Conservation (phyloP, 192 early-diverging fungal species). For the Rhizophagus clarus region DNA sequence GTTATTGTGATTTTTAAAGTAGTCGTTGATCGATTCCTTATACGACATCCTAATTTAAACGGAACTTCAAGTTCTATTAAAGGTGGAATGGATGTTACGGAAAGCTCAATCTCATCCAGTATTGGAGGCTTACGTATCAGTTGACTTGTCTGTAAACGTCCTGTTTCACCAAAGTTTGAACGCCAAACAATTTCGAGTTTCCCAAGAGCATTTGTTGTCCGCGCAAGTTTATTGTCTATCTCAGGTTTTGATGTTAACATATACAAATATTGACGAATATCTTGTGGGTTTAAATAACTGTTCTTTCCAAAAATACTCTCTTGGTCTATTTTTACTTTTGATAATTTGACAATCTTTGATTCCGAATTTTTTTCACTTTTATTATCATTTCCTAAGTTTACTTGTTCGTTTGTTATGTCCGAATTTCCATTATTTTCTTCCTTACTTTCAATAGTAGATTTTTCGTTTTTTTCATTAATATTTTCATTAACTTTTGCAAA, state of each 20-base stretch:
- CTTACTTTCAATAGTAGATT: neutral
- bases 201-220: conserved; percentile 81
- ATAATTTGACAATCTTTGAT: neutral
- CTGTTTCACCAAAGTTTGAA: conserved; percentile 84
- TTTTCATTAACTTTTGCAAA: neutral
- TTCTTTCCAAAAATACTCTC: conserved; percentile 56
- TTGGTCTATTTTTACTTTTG: neutral
- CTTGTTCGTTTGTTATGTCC: neutral
- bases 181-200: conserved; percentile 97
- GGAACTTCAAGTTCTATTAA: conserved; percentile 59
- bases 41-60: conserved; percentile 60
- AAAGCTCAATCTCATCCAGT: conserved; percentile 71
- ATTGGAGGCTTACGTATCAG: conserved; percentile 79
- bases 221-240: conserved; percentile 56
- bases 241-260: conserved; percentile 69
- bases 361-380: neutral
- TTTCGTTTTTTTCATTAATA: neutral
- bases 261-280: conserved; percentile 91
- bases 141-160: conserved; percentile 91
- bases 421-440: neutral
- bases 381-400: neutral
- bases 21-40: conserved; percentile 57
- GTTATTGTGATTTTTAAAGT: conserved; percentile 60
- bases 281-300: conserved; percentile 69
- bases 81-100: conserved; percentile 49